Evolutionary conservation across 352 stramenopile species (phyloP), one percentile per base, ranked within the genome.

Genomic region (Phytopythium ostracodes): DNA sequence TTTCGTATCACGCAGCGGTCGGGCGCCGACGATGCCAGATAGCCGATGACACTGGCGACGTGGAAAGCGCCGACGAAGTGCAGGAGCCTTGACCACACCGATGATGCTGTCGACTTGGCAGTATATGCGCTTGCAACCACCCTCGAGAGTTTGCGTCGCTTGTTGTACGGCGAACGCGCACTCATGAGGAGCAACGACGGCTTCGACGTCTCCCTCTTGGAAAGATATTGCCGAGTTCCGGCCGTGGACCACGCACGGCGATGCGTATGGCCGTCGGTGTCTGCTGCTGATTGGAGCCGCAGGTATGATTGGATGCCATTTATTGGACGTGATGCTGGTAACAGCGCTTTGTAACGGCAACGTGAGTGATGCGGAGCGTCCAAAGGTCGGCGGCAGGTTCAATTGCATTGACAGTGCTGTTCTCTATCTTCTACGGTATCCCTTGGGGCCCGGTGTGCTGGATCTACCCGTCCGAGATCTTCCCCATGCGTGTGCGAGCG

Each of bases 401-500:
- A 68, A 74, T 22, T 59, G 73, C 24, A 60, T 74, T 35, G 63
- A 27, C 12, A 27, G 42, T n/a, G n/a, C 22, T 75, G 14, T 67
- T 67, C 58, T 29, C 64, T 8, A 7, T 44, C 51, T 44, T 44
- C 51, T 57, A 44, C 20, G 31, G 29, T 18, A 57, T 57, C 31
- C 44, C 51, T 1, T 57, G 51, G 51, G 51, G 70, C 5, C 64
- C 70, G 1, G 53, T 77, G 43, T 67, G 67, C 53, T 77, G 70
- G 70, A 49, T 49, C 42, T 49, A 49, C 20, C 42, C 42, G 10
- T 18, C 72, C 17, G 78, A 88, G 66, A 71, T 82, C 22, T 87
- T 87, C 56, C 66, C 77, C 1, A 63, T 82, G 15, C 69, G 27
- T 40, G 56, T 82, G 15, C 73, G 75, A 11, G 75, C 71, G 27